A percentile compares a stretch with the other conserved stretches of the same genome.
These are phyloP conservation scores for Penicillium steckii DNA, from an alignment of 495 filamentous ascomycete species.

Conservation along the genomic window DNA sequence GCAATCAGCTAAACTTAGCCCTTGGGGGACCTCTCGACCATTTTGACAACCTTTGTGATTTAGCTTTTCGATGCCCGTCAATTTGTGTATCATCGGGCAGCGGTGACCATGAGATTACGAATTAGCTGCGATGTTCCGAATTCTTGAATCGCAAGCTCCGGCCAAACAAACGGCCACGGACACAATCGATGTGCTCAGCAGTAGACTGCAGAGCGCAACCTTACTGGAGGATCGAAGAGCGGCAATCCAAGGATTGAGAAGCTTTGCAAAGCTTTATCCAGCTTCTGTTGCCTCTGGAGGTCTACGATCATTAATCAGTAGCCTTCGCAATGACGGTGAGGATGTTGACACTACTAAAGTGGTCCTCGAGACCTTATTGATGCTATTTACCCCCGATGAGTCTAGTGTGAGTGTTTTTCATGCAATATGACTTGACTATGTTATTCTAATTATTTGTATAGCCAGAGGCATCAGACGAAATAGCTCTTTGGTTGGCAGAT, in stretches of 20 bases:
- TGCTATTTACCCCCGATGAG: slow-evolving; percentile 80
- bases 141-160: slow-evolving; percentile 80
- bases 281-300: slow-evolving; percentile 94
- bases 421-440: background rate
- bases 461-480: slow-evolving; percentile 96
- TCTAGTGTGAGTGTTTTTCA: slow-evolving; percentile 53
- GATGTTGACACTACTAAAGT: slow-evolving; percentile 97
- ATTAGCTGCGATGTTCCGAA: slow-evolving; percentile 71
- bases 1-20: slow-evolving; percentile 13
- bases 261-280: slow-evolving; percentile 94
- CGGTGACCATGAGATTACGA: slow-evolving; percentile 49
- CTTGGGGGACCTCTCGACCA: background rate
- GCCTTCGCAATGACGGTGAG: slow-evolving; percentile 81
- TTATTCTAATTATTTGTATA: slow-evolving; percentile 34
- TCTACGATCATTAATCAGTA: slow-evolving; percentile 79
- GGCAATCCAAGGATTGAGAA: slow-evolving; percentile 87
- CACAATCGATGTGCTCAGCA: slow-evolving; percentile 85
- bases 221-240: slow-evolving; percentile 91
- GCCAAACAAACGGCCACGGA: slow-evolving; percentile 94
- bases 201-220: slow-evolving; percentile 80
- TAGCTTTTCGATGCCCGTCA: slow-evolving; percentile 32
- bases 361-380: slow-evolving; percentile 88
- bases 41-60: slow-evolving; percentile 1
- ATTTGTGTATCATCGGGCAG: slow-evolving; percentile 28
- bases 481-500: slow-evolving; percentile 94